A percentile compares a stretch with the other conserved stretches of the same genome.
These are phyloP conservation scores for Lecanicillium sp. DNA, from an alignment of 2,329 filamentous ascomycete genomes.

Conservation along the genomic window DNA sequence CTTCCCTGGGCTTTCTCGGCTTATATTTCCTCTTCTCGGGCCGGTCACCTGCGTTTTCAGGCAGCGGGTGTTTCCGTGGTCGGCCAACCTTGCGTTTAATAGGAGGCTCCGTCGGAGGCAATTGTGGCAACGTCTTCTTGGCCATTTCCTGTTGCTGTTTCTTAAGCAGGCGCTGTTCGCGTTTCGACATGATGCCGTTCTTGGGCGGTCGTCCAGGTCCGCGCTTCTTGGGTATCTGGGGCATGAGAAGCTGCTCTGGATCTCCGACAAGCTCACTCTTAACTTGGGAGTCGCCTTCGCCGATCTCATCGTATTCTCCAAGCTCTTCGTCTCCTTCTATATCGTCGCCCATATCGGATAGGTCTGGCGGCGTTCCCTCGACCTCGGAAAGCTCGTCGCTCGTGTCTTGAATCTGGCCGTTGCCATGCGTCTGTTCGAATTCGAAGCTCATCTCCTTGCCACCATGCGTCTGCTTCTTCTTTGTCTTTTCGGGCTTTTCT, in stretches of 20 bases:
- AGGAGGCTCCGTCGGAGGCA: conserved; percentile 38
- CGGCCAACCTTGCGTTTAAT: conserved; percentile 58
- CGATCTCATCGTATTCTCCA: conserved; percentile 16
- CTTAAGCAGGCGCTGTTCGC: conserved; percentile 57
- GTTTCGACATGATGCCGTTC: conserved; percentile 75
- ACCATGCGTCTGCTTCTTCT: conserved; percentile 43
- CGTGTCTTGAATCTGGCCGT: conserved; percentile 47
- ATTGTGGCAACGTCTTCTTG: conserved; percentile 42
- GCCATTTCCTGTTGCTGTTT: conserved; percentile 42
- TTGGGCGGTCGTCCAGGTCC: conserved; percentile 76
- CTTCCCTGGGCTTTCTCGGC: conserved; percentile 49
- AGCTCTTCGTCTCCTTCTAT: conserved; percentile 24
- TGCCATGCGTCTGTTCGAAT: conserved; percentile 55
- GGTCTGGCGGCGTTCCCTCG: conserved; percentile 30
- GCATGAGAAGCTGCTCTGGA: conserved; percentile 25
- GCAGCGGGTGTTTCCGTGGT: conserved; percentile 53
- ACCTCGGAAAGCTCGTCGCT: conserved; percentile 43
- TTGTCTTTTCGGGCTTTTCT: conserved; percentile 35
- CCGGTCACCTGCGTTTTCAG: conserved; percentile 44
- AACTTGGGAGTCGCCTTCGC: conserved; percentile 17
- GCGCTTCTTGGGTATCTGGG: conserved; percentile 53
- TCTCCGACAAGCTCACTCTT: conserved; percentile 21
- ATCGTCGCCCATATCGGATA: conserved; percentile 30
- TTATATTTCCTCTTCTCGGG: conserved; percentile 61
- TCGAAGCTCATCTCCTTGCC: conserved; percentile 68